A percentile compares a stretch with the other conserved stretches of the same genome.
phyloP scores from a whole-genome alignment of 441 rosid genomes.

The Pelargonium australe region DNA sequence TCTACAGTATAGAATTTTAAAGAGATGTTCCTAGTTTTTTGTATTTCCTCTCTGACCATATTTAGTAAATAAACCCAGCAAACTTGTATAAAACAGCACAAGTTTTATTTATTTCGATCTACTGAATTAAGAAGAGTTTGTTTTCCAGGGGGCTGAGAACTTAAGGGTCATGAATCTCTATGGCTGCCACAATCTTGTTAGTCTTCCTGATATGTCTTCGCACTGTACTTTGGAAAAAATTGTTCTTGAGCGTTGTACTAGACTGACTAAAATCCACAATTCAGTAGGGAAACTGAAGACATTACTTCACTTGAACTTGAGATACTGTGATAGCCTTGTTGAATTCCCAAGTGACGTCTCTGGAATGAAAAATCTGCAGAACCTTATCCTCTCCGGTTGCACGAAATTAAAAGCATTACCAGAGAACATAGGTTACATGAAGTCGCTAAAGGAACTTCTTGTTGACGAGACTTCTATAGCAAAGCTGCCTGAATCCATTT shows the following conservation, averaged over 20 bases:
- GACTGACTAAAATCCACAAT: conserved; percentile 35
- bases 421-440: conserved; percentile 41
- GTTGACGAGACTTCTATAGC: conserved; percentile 41
- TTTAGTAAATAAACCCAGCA: no score
- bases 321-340: conserved; percentile 34
- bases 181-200: conserved; percentile 34
- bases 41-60: no score
- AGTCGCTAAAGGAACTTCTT: conserved; percentile 41
- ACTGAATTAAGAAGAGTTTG: no score
- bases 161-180: conserved; percentile 41
- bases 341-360: conserved; percentile 46
- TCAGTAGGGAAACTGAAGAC: conserved; percentile 40
- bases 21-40: no score
- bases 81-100: no score
- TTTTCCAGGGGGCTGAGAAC: conserved; percentile 34
- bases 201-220: conserved; percentile 45
- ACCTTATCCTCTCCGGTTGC: conserved; percentile 47
- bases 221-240: conserved; percentile 43
- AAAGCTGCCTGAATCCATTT: conserved; percentile 40
- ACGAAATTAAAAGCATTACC: conserved; percentile 40
- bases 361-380: conserved; percentile 42
- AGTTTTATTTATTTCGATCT: no score
- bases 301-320: conserved; percentile 41
- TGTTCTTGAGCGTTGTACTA: conserved; percentile 34
- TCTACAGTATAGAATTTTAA: no score